Conservation (phyloP, 1,139 yeast genomes). For the Geotrichum bryndzae region DNA sequence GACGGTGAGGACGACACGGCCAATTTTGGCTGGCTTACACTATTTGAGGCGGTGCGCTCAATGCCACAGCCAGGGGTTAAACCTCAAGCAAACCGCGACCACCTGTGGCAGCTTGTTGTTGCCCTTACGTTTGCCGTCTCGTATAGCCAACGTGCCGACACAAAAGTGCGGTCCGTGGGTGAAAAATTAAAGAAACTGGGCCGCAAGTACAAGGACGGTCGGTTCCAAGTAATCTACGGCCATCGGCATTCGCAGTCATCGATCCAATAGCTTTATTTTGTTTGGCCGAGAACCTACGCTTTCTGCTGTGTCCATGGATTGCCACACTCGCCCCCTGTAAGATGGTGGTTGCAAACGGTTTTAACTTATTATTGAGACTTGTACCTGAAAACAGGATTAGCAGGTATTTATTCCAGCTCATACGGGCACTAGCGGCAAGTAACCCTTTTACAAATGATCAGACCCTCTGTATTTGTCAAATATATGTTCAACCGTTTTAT, state of each 20-base stretch:
- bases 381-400: no score
- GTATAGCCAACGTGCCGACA: constrained; percentile 15
- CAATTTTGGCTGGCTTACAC: constrained; percentile 19
- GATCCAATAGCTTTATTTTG: background rate
- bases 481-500: no score
- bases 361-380: no score
- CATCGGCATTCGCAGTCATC: constrained; percentile 8
- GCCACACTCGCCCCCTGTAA: no score
- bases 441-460: no score
- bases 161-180: constrained; percentile 11
- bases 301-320: no score
- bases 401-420: no score
- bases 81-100: background rate
- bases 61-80: background rate
- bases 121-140: constrained; percentile 16
- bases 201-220: constrained; percentile 13
- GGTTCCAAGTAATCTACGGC: constrained; percentile 7
- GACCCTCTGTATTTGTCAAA: no score
- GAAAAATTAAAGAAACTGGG: constrained; percentile 13
- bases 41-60: constrained; percentile 8
- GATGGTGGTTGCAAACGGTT: no score
- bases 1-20: constrained; percentile 11
- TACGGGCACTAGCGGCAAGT: no score
- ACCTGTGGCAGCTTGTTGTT: constrained; percentile 15
- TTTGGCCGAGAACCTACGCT: background rate